Evolutionary conservation across 2,329 filamentous ascomycete species (phyloP).

Genomic region (Pyrenochaeta sp.): DNA sequence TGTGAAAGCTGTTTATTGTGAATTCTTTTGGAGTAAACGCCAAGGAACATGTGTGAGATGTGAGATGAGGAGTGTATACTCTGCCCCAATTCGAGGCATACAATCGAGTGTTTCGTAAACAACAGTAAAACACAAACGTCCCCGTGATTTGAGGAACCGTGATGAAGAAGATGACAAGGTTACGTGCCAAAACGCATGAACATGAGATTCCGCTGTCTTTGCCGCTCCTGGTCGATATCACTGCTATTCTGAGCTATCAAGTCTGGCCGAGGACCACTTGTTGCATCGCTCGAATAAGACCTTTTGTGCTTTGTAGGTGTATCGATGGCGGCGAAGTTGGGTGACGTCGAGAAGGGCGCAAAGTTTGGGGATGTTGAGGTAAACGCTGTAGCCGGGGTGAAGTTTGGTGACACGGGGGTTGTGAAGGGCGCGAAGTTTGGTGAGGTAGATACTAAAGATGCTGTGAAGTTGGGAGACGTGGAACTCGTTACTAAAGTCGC

Average conservation of each 20-base stretch:
- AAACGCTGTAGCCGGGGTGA: slow-evolving; percentile 1
- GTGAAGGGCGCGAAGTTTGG: slow-evolving; percentile 11
- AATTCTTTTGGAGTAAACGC: too few relatives aligned
- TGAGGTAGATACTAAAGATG: neutral
- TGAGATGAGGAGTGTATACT: too few relatives aligned
- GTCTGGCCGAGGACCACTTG: neutral
- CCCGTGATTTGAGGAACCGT: too few relatives aligned
- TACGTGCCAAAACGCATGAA: slow-evolving; percentile 22
- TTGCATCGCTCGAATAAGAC: neutral
- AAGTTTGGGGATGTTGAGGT: neutral
- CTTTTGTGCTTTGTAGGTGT: neutral
- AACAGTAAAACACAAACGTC: too few relatives aligned
- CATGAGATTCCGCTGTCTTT: slow-evolving; percentile 28
- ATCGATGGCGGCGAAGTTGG: neutral
- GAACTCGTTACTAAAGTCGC: slow-evolving; percentile 2
- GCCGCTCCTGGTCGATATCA: slow-evolving; percentile 20
- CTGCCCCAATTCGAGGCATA: too few relatives aligned
- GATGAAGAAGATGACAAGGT: neutral
- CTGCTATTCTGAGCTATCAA: neutral
- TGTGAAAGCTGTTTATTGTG: too few relatives aligned
- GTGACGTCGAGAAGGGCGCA: neutral
- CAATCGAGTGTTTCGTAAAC: too few relatives aligned
- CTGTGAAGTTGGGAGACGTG: slow-evolving; percentile 11
- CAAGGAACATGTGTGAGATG: too few relatives aligned
- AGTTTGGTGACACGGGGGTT: slow-evolving; percentile 19